Percentiles rank a stretch among this genome's conserved stretches.
phyloP scores from a whole-genome alignment of 1,139 yeast species.

The Wickerhamomyces sp. region DNA sequence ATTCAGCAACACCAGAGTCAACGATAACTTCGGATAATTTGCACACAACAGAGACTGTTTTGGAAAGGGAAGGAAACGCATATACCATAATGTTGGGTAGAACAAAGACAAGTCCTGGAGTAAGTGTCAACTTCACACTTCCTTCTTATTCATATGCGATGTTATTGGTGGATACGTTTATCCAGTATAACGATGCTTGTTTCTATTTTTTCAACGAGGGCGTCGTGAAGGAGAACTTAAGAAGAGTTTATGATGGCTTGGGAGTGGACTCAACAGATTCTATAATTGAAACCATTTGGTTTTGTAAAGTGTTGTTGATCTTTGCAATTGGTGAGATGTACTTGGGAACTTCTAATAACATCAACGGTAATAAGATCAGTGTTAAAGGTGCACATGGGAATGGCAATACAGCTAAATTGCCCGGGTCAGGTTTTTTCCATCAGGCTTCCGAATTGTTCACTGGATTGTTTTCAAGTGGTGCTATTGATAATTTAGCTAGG shows the following conservation, averaged over 20 bases:
- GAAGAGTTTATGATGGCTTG: slow-evolving; percentile 47
- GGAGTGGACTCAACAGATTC: slow-evolving; percentile 39
- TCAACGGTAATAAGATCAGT: slow-evolving; percentile 34
- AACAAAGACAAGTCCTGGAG: slow-evolving; percentile 62
- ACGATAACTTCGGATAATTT: slow-evolving; percentile 7
- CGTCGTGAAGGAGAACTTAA: slow-evolving; percentile 57
- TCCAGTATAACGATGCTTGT: slow-evolving; percentile 78
- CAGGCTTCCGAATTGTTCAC: slow-evolving; percentile 74
- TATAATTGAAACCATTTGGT: slow-evolving; percentile 72
- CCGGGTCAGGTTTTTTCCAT: slow-evolving; percentile 73
- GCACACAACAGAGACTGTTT: slow-evolving; percentile 32
- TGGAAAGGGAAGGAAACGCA: slow-evolving; percentile 73
- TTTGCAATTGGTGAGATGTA: slow-evolving; percentile 88
- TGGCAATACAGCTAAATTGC: slow-evolving; percentile 37
- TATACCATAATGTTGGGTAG: slow-evolving; percentile 64
- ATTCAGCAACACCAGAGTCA: not conserved
- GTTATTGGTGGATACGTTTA: slow-evolving; percentile 67
- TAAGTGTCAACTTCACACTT: slow-evolving; percentile 60
- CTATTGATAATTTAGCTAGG: slow-evolving; percentile 67
- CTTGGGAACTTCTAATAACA: slow-evolving; percentile 56
- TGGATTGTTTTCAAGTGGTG: slow-evolving; percentile 73
- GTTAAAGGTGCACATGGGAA: not conserved
- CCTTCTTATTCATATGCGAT: slow-evolving; percentile 79
- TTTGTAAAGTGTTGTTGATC: slow-evolving; percentile 67
- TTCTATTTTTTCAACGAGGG: slow-evolving; percentile 86